Evolutionary conservation across 2,329 filamentous ascomycete species (phyloP).

Genomic region (Fusarium illudens): DNA sequence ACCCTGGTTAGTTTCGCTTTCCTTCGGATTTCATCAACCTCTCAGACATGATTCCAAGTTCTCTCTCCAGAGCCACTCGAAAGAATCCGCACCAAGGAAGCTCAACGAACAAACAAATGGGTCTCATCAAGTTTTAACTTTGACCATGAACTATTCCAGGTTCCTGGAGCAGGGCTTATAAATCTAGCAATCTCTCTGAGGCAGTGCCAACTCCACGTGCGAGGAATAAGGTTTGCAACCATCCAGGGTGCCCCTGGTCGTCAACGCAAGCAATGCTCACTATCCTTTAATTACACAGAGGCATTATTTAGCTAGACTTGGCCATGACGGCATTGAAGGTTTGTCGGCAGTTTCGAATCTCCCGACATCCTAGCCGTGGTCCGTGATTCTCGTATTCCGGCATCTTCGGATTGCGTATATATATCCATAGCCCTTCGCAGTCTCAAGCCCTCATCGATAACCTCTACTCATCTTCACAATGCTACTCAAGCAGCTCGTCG

Average conservation of each 20-base stretch:
- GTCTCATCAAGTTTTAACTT: not conserved
- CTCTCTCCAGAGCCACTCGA: not conserved
- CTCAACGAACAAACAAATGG: not conserved
- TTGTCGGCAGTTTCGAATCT: constrained; percentile 9
- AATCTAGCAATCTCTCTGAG: not conserved
- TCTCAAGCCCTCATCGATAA: fast-evolving
- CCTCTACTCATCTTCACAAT: not conserved
- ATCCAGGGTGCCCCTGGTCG: not conserved
- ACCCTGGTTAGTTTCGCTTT: not conserved
- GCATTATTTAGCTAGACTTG: not conserved
- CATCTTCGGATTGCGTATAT: not conserved
- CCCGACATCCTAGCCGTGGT: not conserved
- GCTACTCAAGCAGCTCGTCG: constrained; percentile 10
- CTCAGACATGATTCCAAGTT: too few species aligned
- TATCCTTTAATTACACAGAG: not conserved
- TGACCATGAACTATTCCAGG: not conserved
- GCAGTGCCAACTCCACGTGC: not conserved
- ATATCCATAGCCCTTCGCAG: not conserved
- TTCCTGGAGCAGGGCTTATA: not conserved
- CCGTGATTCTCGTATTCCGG: constrained; percentile 10
- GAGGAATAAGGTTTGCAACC: not conserved
- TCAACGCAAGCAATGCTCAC: not conserved
- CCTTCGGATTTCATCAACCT: not conserved
- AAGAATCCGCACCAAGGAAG: not conserved
- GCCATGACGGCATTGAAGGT: not conserved